These are phyloP conservation scores for Wickerhamiella sorbophila DNA, from an alignment of 805 yeast species.

Conservation along the genomic window DNA sequence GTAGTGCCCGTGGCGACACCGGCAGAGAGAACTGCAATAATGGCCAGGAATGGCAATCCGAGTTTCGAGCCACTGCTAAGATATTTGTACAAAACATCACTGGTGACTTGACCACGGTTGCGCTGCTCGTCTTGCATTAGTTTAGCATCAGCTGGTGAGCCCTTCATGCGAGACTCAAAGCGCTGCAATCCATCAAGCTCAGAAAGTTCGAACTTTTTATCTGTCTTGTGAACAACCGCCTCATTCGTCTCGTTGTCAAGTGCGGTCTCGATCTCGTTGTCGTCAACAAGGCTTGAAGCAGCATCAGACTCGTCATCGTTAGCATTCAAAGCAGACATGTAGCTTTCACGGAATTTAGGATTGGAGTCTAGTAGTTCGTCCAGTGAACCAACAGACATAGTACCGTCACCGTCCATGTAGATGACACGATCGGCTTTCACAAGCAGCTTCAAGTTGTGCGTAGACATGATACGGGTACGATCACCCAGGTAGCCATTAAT, in stretches of 20 bases:
- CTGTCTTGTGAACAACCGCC: slow-evolving; percentile 8
- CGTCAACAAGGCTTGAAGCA: slow-evolving; percentile 1
- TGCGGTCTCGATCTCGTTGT: slow-evolving; percentile 9
- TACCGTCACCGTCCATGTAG: slow-evolving; percentile 47
- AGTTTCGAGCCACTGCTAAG: slow-evolving; percentile 32
- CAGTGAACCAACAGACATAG: slow-evolving; percentile 45
- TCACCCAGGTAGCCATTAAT: slow-evolving; percentile 40
- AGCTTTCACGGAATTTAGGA: slow-evolving; percentile 5
- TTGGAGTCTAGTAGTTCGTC: slow-evolving; percentile 31
- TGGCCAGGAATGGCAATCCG: slow-evolving; percentile 19
- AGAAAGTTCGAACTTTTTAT: slow-evolving; percentile 4
- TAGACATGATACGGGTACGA: slow-evolving; percentile 63
- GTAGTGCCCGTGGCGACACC: slow-evolving; percentile 37
- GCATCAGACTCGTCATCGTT: slow-evolving; percentile 5
- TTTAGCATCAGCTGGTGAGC: slow-evolving; percentile 13
- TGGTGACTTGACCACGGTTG: slow-evolving; percentile 18
- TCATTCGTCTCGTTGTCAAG: slow-evolving; percentile 14
- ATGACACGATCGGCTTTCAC: slow-evolving; percentile 55
- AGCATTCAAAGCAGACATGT: slow-evolving; percentile 1
- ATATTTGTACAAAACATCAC: slow-evolving; percentile 36
- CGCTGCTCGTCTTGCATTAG: slow-evolving; percentile 24
- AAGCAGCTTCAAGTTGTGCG: slow-evolving; percentile 67
- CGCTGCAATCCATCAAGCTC: not conserved
- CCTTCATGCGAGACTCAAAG: slow-evolving; percentile 6
- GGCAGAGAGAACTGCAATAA: slow-evolving; percentile 9